Evolutionary conservation across 768 basidiomycete genomes (phyloP), one percentile per base, ranked within the genome.

Genomic region (Tulasnella calospora): DNA sequence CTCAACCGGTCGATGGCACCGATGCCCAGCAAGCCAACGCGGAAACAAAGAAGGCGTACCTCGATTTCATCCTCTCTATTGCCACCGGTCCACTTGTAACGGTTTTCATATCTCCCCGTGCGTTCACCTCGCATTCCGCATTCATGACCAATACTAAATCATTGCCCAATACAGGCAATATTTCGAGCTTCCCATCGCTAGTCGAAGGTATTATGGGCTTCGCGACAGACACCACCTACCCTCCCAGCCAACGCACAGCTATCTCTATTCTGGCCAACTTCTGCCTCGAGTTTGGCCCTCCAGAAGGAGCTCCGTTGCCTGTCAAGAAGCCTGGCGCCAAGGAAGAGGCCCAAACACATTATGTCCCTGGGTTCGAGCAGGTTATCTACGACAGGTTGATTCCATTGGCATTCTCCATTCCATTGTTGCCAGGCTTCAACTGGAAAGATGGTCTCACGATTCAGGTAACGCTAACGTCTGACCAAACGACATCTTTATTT

Each of bases 321-420:
- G 85, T 82, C 30, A 79, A 81, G 81, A 69, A 41, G 33, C 57
- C 55, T n/a, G 46, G 30, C 30, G 78, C 40, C 82, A 79, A 57
- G 82, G 78, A 79, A 81, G 85, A 38, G 83, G 81, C 30, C 85
- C 87, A 33, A 79, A 80, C 10, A 9, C 82, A 83, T 36, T 82
- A 82, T 15, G 84, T 99, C 67, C 95, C 95, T 15, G 96, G 97
- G 0, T 98, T 98, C 81, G 96, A 98, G 81, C 89, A 90, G 19
- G 96, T 96, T 83, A 89, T 97, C 40, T 99, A 99, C 82, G 92
- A 96, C 80, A 89, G 91, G 17, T 85, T 97, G 44, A 86, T 99
- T 74, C 94, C 95, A 15, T 86, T 90, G 2, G 92, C 91, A 33
- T 98, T 99, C 84, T 88, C 90, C 10, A 89, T 98, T 5, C 89